Conservation (phyloP, 108 stramenopile species). For the Aurantiochytrium sp. region DNA sequence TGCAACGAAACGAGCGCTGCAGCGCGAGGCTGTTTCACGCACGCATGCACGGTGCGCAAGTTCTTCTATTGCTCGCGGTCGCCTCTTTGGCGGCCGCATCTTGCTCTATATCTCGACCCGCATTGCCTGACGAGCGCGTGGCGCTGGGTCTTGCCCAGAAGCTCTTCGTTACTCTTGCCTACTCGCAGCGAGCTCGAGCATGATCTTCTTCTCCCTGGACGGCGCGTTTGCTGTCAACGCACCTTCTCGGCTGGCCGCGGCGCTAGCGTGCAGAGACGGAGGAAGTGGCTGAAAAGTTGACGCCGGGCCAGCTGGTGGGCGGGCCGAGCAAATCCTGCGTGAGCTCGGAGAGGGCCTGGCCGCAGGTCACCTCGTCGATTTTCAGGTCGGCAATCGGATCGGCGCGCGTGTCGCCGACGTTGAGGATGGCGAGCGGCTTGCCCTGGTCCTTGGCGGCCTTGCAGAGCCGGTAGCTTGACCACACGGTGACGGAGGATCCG, state of each 20-base stretch:
- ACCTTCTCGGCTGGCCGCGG: background rate
- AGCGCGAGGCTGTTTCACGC: too few species aligned
- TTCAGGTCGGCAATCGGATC: conserved; percentile 61
- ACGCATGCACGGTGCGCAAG: too few species aligned
- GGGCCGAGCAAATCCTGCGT: background rate
- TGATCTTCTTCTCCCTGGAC: too few species aligned
- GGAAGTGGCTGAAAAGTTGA: background rate
- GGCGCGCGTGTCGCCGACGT: conserved; percentile 80
- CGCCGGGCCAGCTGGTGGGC: background rate
- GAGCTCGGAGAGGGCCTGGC: background rate
- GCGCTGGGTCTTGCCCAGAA: too few species aligned
- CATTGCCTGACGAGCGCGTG: too few species aligned
- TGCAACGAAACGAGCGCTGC: too few species aligned
- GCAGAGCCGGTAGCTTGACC: conserved; percentile 77
- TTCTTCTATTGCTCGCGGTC: too few species aligned
- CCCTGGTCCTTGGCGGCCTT: conserved; percentile 58
- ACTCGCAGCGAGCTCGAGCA: too few species aligned
- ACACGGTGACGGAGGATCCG: conserved; percentile 76
- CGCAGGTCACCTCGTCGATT: background rate
- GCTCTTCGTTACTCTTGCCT: too few species aligned
- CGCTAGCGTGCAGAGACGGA: background rate
- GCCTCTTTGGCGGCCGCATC: too few species aligned
- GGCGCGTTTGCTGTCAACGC: too few species aligned
- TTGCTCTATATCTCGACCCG: too few species aligned
- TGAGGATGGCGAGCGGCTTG: conserved; percentile 71